These are phyloP conservation scores for Fusarium redolens DNA, from an alignment of 2,329 filamentous ascomycete genomes.

Conservation along the genomic window DNA sequence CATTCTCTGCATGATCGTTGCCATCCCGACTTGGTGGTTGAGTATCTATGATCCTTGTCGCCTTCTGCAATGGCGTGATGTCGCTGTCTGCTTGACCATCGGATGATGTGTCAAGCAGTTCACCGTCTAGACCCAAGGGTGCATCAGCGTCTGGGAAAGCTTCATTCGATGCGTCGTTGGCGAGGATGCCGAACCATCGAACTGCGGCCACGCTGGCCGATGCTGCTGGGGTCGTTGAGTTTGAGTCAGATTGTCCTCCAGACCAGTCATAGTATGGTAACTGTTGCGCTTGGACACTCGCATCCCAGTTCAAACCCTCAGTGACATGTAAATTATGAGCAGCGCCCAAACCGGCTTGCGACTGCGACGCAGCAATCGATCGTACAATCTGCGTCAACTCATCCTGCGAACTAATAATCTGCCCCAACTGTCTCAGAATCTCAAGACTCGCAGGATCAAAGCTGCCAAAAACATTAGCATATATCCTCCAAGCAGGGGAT, in stretches of 20 bases:
- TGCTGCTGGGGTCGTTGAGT: conserved; percentile 38
- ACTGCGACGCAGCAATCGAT: conserved; percentile 15
- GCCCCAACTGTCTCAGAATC: conserved; percentile 45
- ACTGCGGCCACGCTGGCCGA: conserved; percentile 40
- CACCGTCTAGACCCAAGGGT: background rate
- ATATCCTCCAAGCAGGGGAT: rapidly evolving
- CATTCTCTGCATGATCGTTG: rapidly evolving
- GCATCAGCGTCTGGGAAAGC: background rate
- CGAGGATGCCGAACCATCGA: conserved; percentile 43
- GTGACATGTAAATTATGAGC: background rate
- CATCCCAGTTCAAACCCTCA: background rate
- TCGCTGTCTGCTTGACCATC: conserved; percentile 11
- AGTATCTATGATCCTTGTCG: conserved; percentile 36
- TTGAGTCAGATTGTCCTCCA: conserved; percentile 25
- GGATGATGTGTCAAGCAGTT: conserved; percentile 10
- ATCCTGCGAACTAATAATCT: conserved; percentile 38
- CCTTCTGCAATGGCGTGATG: conserved; percentile 25
- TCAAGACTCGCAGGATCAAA: conserved; percentile 52
- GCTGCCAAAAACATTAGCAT: conserved; percentile 23
- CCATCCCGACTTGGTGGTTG: background rate
- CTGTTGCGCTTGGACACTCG: conserved; percentile 1
- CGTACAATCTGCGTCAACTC: conserved; percentile 30
- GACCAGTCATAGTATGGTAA: conserved; percentile 5
- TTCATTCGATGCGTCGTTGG: conserved; percentile 30
- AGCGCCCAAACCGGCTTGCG: background rate